phyloP scores from a whole-genome alignment of 768 basidiomycete genomes.

The Podaxis carcinomalis region DNA sequence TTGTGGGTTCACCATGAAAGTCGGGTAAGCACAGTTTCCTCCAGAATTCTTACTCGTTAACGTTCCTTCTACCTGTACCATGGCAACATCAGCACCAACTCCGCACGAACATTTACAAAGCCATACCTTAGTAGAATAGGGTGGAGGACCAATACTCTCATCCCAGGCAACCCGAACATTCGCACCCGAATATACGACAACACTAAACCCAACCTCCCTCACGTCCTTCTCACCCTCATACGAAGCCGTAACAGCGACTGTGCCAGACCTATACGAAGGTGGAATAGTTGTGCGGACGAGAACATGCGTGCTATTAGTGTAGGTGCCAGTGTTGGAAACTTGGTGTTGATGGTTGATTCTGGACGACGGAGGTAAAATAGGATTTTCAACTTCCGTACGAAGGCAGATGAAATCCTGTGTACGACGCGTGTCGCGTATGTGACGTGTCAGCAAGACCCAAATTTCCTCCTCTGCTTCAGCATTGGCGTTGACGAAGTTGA shows the following conservation, averaged over 20 bases:
- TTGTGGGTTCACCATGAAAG: conserved; percentile 90
- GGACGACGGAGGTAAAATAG: conserved; percentile 13
- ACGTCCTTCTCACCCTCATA: conserved; percentile 56
- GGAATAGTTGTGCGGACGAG: conserved; percentile 38
- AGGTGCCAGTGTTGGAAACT: conserved; percentile 33
- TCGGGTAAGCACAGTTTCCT: conserved; percentile 75
- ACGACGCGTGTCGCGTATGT: conserved; percentile 56
- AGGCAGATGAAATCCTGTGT: conserved; percentile 69
- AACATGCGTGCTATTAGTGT: conserved; percentile 50
- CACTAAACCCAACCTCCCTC: conserved; percentile 58
- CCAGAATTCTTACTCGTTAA: conserved; percentile 75
- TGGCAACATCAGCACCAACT: not conserved
- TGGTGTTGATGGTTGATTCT: conserved; percentile 2
- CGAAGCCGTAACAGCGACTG: conserved; percentile 54
- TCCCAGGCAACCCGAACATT: conserved; percentile 42
- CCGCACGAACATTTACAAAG: not conserved
- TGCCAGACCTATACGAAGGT: conserved; percentile 28
- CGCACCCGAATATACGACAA: conserved; percentile 53
- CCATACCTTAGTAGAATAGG: conserved; percentile 36
- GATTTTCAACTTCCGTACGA: conserved; percentile 45
- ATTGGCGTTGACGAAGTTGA: conserved; percentile 8
- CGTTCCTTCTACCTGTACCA: conserved; percentile 51
- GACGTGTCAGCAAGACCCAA: conserved; percentile 81
- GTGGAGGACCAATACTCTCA: conserved; percentile 30
- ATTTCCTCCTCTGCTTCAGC: conserved; percentile 29